Percentiles rank a stretch among this genome's conserved stretches.
Evolutionary conservation across 257 asterid species (phyloP).

Genomic region (Ajuga chamaepitys): DNA sequence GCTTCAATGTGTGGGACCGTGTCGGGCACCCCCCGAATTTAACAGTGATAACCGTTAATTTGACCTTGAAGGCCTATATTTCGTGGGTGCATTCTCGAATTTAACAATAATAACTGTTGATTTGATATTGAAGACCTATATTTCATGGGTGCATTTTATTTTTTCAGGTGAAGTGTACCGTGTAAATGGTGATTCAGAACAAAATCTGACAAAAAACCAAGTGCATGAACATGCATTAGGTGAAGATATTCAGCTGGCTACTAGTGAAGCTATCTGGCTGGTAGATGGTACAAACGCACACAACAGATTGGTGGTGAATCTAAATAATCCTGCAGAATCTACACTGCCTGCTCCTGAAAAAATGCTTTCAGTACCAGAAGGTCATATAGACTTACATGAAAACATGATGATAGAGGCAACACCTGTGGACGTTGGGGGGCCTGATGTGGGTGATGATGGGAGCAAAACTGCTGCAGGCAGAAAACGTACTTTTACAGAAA

Average conservation of each 20-base stretch:
- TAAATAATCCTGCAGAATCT: constrained; percentile 24
- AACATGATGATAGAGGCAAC: constrained; percentile 49
- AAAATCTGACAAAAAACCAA: constrained; percentile 27
- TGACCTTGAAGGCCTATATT: too few species aligned
- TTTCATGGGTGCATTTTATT: constrained; percentile 26
- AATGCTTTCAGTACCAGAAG: constrained; percentile 56
- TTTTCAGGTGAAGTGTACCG: constrained; percentile 35
- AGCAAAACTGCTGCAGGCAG: constrained; percentile 62
- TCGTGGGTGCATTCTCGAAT: too few species aligned
- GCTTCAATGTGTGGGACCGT: too few species aligned
- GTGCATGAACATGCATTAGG: constrained; percentile 25
- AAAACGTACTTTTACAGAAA: constrained; percentile 80
- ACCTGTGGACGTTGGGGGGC: constrained; percentile 39
- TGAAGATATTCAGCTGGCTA: constrained; percentile 25
- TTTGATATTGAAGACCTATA: constrained; percentile 8
- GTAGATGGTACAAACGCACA: constrained; percentile 23
- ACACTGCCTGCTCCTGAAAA: constrained; percentile 69
- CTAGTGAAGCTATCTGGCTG: constrained; percentile 30
- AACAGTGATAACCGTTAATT: too few species aligned
- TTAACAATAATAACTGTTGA: not conserved
- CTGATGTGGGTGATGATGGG: constrained; percentile 55
- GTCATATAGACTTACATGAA: constrained; percentile 28
- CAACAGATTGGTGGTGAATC: constrained; percentile 16
- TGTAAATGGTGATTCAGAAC: constrained; percentile 29
- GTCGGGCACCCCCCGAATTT: too few species aligned